phyloP scores from a whole-genome alignment of 73 alveolate genomes.

The Paramecium primaurelia region DNA sequence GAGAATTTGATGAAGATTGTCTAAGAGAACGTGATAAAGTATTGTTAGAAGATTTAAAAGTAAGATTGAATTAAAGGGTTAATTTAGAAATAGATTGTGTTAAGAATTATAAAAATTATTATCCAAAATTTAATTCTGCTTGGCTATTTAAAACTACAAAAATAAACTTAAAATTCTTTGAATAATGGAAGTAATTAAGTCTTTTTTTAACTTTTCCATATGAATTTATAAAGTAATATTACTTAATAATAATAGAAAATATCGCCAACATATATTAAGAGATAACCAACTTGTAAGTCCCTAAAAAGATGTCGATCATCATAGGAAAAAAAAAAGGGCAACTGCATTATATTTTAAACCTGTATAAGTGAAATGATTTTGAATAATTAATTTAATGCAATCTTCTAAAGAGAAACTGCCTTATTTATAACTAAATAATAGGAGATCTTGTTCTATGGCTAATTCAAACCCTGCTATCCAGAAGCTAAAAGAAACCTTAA shows the following conservation, averaged over 20 bases:
- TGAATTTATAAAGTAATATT: not conserved
- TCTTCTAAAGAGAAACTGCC: not conserved
- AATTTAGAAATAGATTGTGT: not conserved
- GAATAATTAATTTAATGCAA: not conserved
- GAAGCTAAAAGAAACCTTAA: not conserved
- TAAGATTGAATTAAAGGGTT: not conserved
- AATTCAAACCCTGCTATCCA: not conserved
- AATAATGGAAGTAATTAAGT: not conserved
- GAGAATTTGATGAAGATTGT: not conserved
- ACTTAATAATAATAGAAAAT: not conserved
- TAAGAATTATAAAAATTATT: not conserved
- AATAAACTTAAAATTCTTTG: not conserved
- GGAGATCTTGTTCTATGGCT: conserved; percentile 3
- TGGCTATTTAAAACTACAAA: not conserved
- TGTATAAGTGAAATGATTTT: not conserved
- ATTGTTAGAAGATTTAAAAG: not conserved
- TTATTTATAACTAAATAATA: not conserved
- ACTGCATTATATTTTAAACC: not conserved
- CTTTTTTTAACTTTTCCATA: not conserved
- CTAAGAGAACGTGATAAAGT: not conserved
- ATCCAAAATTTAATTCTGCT: not conserved
- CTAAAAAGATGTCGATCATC: not conserved
- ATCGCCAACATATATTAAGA: not conserved
- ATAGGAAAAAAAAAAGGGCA: not conserved
- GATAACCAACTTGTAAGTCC: not conserved